phyloP scores from a whole-genome alignment of 2,329 filamentous ascomycete species.

The Penicillium psychrosexuale region DNA sequence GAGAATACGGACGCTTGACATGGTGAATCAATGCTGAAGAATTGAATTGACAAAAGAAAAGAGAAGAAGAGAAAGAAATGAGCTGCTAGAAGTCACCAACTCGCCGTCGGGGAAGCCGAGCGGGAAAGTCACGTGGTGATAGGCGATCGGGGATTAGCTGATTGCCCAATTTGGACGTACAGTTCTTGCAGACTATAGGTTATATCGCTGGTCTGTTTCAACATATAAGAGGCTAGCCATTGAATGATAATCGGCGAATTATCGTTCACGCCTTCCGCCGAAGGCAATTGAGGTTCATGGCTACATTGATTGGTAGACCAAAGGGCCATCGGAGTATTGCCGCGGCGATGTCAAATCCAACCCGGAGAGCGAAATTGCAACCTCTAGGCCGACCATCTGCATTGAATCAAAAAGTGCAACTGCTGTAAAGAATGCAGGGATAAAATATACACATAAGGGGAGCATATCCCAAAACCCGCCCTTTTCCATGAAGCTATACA shows the following conservation, averaged over 20 bases:
- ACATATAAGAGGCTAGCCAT: background rate
- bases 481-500: background rate
- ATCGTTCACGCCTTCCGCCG: too few relatives aligned
- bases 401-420: background rate
- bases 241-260: too few relatives aligned
- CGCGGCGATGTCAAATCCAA: background rate
- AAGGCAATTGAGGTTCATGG: background rate
- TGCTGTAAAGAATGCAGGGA: background rate
- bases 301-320: background rate
- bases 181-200: background rate
- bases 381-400: background rate
- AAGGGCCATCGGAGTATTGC: background rate
- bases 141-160: slow-evolving; percentile 25
- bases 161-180: slow-evolving; percentile 11
- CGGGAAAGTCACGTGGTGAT: slow-evolving; percentile 43
- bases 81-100: slow-evolving; percentile 9
- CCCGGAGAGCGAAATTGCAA: background rate
- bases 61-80: slow-evolving; percentile 14
- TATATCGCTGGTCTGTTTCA: background rate
- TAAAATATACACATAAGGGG: background rate
- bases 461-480: background rate
- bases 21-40: slow-evolving; percentile 20
- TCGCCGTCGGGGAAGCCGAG: slow-evolving; percentile 21
- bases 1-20: slow-evolving; percentile 32
- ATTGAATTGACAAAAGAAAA: slow-evolving; percentile 13